Percentiles rank a stretch among this genome's conserved stretches.
Conservation (phyloP, 2,329 filamentous ascomycete species). For the Diatrype stigma region DNA sequence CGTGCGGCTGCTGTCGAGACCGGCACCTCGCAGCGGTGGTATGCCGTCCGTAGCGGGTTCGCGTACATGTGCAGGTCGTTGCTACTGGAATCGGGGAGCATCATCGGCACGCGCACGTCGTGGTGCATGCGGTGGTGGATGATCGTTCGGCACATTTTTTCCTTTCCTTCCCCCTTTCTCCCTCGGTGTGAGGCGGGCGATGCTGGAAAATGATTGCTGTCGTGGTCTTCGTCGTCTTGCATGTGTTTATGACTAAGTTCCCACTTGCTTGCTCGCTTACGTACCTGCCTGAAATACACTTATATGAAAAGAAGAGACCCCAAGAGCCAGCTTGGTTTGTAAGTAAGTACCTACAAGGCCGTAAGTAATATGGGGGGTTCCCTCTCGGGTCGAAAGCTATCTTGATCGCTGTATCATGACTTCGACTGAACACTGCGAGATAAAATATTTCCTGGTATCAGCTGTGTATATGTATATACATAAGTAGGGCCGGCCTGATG, state of each 20-base stretch:
- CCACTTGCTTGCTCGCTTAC: too few relatives aligned
- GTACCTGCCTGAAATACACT: too few relatives aligned
- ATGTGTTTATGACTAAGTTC: too few relatives aligned
- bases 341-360: too few relatives aligned
- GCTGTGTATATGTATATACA: neutral
- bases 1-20: neutral
- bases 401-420: too few relatives aligned
- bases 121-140: constrained; percentile 25
- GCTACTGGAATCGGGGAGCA: constrained; percentile 4
- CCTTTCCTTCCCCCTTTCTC: neutral
- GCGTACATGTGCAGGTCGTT: constrained; percentile 6
- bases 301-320: neutral
- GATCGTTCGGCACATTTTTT: constrained; percentile 19
- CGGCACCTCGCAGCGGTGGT: constrained; percentile 19
- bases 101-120: constrained; percentile 20
- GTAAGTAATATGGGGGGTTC: neutral
- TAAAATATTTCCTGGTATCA: too few relatives aligned
- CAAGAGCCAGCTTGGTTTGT: neutral
- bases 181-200: too few relatives aligned
- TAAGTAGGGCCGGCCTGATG: neutral
- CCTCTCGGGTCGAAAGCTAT: neutral
- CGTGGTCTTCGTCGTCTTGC: too few relatives aligned
- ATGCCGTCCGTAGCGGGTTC: constrained; percentile 16
- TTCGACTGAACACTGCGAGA: too few relatives aligned
- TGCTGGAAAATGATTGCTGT: too few relatives aligned